Evolutionary conservation across 805 yeast genomes (phyloP).

Genomic region (Sungouiella blattae): DNA sequence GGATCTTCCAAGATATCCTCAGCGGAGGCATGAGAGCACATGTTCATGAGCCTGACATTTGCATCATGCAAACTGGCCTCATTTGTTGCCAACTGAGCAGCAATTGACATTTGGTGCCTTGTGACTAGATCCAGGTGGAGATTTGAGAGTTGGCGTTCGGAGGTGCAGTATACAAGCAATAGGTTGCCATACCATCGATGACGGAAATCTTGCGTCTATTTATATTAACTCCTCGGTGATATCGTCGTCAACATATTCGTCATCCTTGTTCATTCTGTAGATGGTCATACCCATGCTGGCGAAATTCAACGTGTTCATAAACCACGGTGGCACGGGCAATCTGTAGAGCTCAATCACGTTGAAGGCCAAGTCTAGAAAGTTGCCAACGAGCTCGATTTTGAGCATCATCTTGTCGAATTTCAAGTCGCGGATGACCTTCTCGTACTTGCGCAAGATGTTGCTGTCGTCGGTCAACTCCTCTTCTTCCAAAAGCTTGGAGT

Average conservation of each 20-base stretch:
- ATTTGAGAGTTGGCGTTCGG: too few relatives aligned
- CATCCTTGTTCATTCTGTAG: slow-evolving; percentile 48
- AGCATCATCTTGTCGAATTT: slow-evolving; percentile 42
- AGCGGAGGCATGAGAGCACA: neutral
- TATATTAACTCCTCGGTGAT: slow-evolving; percentile 38
- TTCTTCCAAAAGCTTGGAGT: slow-evolving; percentile 20
- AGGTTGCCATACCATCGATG: too few relatives aligned
- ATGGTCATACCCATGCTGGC: slow-evolving; percentile 46
- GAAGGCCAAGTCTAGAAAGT: slow-evolving; percentile 37
- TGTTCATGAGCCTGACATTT: slow-evolving; percentile 1
- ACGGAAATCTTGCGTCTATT: neutral
- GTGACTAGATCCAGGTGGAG: too few relatives aligned
- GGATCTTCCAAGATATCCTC: slow-evolving; percentile 3
- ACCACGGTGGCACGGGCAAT: slow-evolving; percentile 37
- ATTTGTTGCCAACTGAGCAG: slow-evolving; percentile 5
- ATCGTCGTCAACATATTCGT: slow-evolving; percentile 43
- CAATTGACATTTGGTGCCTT: slow-evolving; percentile 12
- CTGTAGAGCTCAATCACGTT: slow-evolving; percentile 37
- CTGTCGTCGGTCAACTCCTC: slow-evolving; percentile 17
- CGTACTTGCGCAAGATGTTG: slow-evolving; percentile 30
- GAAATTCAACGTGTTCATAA: slow-evolving; percentile 37
- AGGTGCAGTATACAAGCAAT: too few relatives aligned
- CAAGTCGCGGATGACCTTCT: slow-evolving; percentile 39
- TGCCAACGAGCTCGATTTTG: slow-evolving; percentile 38
- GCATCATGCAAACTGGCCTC: slow-evolving; percentile 1